phyloP scores from a whole-genome alignment of 495 filamentous ascomycete species.

The Aspergillus haitiensis region DNA sequence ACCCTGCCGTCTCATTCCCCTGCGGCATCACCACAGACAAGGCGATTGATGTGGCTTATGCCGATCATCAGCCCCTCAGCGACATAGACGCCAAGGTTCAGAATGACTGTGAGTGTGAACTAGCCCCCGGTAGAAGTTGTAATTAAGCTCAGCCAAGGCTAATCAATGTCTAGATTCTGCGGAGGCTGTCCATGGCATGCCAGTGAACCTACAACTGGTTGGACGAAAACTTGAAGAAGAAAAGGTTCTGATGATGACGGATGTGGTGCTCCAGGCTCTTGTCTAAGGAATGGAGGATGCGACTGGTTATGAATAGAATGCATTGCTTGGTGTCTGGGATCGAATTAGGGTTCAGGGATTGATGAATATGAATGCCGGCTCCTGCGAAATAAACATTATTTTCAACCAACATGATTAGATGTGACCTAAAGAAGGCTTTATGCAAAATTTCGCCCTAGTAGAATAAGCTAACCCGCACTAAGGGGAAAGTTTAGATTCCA shows the following conservation, averaged over 20 bases:
- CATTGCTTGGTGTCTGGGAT: neutral
- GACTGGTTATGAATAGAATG: neutral
- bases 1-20: conserved; percentile 16
- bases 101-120: conserved; percentile 6
- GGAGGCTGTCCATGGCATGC: conserved; percentile 13
- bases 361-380: no score
- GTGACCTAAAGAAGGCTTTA: no score
- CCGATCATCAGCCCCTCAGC: conserved; percentile 3
- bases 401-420: no score
- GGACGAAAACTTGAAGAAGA: conserved; percentile 14
- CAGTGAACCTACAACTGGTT: conserved; percentile 13
- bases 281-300: neutral
- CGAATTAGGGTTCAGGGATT: no score
- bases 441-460: no score
- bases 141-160: neutral
- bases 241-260: conserved; percentile 8
- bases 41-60: neutral
- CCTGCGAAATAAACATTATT: no score
- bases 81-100: conserved; percentile 9
- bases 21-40: conserved; percentile 12
- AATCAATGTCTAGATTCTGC: conserved; percentile 7
- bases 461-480: no score
- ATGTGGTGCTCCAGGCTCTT: conserved; percentile 11
- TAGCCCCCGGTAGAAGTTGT: no score
- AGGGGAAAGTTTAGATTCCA: no score